A percentile compares a stretch with the other conserved stretches of the same genome.
These are phyloP conservation scores for Mycocentrospora acerina DNA, from an alignment of 2,329 filamentous ascomycete genomes.

Conservation along the genomic window DNA sequence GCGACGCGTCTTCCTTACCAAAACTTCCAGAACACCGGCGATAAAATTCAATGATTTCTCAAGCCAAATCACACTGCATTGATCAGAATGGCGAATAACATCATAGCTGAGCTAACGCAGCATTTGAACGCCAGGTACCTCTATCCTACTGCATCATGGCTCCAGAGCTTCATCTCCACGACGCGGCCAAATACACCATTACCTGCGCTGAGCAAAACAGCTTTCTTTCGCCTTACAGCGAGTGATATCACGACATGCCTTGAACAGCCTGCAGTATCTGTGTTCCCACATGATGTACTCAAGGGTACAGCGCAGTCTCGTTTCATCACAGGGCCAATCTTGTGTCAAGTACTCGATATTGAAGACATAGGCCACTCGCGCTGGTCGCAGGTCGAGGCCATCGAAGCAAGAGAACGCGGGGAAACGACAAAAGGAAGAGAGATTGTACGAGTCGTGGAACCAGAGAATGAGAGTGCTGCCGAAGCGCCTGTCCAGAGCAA, in stretches of 20 bases:
- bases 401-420: constrained; percentile 72
- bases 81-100: constrained; percentile 25
- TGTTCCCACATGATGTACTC: constrained; percentile 61
- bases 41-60: constrained; percentile 2
- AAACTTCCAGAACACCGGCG: too few relatives aligned
- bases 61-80: neutral
- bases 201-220: constrained; percentile 73
- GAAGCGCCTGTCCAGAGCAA: constrained; percentile 29
- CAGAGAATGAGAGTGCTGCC: constrained; percentile 47
- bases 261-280: constrained; percentile 41
- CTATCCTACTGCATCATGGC: constrained; percentile 61
- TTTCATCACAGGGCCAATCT: constrained; percentile 61
- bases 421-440: constrained; percentile 76
- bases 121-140: constrained; percentile 61
- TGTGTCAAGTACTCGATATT: constrained; percentile 82
- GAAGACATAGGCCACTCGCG: constrained; percentile 78
- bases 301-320: constrained; percentile 59
- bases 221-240: constrained; percentile 75
- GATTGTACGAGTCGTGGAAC: constrained; percentile 70
- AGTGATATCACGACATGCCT: constrained; percentile 71
- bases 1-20: constrained; percentile 23
- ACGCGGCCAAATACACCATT: constrained; percentile 61
- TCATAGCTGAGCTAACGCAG: constrained; percentile 44
- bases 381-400: constrained; percentile 84
- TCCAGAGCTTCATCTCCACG: constrained; percentile 62